Evolutionary conservation across 345 rosid genomes (phyloP), one percentile per base, ranked within the genome.

Genomic region (Salix dunnii): DNA sequence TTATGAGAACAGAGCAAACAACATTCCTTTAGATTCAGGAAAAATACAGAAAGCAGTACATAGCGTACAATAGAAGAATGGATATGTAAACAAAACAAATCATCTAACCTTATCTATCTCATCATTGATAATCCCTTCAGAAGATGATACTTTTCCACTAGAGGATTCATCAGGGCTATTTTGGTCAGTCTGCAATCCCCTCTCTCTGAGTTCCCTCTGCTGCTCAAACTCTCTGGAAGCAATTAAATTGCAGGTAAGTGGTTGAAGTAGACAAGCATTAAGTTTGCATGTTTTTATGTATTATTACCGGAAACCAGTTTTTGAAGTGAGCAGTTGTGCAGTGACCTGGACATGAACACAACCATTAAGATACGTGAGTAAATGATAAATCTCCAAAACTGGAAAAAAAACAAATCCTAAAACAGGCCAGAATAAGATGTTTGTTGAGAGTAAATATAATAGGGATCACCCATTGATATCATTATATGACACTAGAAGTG

Each of bases 261-360:
- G 53, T 66, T n/a, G 68, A 66, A 64, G 63, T 43, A 67, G 55
- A 69, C 51, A 40, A 74, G 46, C 69, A 84, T 7, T 53, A 77
- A 76, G 55, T 55, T 71, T 38, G 53, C 6, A 49, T 65, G 48
- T 65, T 79, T 38, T 51, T 43, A 64, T 76, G 55, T 67, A 75
- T 64, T 61, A 75, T 67, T 87, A 91, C 96, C 96, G 90, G 88
- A 96, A 96, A 70, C 99, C 99, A 68, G 99, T 96, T 88, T 93
- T 96, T 23, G 98, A 91, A 46, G 98, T 96, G 75, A 96, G 90
- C 84, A 96, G 91, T 86, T 96, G 99, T 77, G 90, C 85, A 9
- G 97, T 92, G 67, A 91, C 96, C 99, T 96, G 92, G 36, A 70
- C 82, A 67, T 35, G 42, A 72, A 69, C 60, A 74, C 60, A 74